Evolutionary conservation across 2,329 filamentous ascomycete genomes (phyloP).

Genomic region (Talaromyces sp.): DNA sequence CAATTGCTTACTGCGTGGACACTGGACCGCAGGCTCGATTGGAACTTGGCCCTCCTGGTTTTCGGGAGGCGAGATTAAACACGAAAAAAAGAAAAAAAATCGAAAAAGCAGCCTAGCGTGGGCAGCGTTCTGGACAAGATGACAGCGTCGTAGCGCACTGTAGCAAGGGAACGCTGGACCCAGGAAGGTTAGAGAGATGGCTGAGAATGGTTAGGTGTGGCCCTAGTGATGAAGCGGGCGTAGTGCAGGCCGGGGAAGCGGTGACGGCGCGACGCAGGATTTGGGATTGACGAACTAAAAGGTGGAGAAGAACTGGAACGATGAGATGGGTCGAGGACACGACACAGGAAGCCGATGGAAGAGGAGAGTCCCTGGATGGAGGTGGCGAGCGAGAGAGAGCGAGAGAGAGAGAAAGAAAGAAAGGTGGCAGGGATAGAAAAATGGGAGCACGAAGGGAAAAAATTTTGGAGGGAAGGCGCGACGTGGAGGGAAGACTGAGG

Average conservation of each 20-base stretch:
- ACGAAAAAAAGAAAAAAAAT: not conserved
- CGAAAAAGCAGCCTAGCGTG: constrained; percentile 1
- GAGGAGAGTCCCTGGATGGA: not conserved
- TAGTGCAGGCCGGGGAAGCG: constrained; percentile 32
- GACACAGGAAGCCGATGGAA: not conserved
- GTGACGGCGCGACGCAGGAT: constrained; percentile 15
- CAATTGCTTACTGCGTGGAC: not conserved
- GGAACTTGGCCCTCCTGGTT: not conserved
- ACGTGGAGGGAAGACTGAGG: not conserved
- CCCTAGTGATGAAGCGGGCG: constrained; percentile 26
- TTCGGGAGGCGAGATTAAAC: not conserved
- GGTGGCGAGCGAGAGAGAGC: not conserved
- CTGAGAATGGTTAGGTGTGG: constrained; percentile 20
- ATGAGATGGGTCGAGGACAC: not conserved
- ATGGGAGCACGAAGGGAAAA: not conserved
- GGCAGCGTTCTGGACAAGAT: constrained; percentile 6
- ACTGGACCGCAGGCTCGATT: not conserved
- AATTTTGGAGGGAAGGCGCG: not conserved
- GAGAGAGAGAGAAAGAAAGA: not conserved
- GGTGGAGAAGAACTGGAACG: constrained; percentile 1
- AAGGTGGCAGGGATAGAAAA: not conserved
- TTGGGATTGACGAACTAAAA: constrained; percentile 1
- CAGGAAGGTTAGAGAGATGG: constrained; percentile 7
- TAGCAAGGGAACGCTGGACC: constrained; percentile 6
- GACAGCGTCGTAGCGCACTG: constrained; percentile 12